phyloP scores from a whole-genome alignment of 2,329 filamentous ascomycete genomes.

The Elsinoe ampelina region DNA sequence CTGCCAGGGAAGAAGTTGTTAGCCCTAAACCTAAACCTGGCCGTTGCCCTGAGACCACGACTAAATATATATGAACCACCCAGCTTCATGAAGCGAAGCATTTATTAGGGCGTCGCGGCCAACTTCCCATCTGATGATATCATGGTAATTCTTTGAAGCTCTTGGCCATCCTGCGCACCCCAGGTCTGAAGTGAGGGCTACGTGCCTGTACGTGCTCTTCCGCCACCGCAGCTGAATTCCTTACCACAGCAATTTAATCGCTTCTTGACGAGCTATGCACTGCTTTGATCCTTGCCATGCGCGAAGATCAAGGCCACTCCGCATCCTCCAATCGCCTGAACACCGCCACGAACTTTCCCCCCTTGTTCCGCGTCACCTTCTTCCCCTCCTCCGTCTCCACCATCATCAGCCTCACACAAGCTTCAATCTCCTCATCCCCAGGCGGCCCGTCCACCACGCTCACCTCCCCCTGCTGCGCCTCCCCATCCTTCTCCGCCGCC shows the following conservation, averaged over 20 bases:
- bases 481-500: slow-evolving; percentile 65
- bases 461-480: slow-evolving; percentile 33
- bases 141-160: too few species aligned
- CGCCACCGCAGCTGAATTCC: too few species aligned
- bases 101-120: background rate
- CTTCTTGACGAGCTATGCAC: background rate
- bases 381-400: slow-evolving; percentile 93
- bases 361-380: slow-evolving; percentile 86
- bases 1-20: too few species aligned
- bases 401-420: slow-evolving; percentile 66
- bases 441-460: slow-evolving; percentile 52
- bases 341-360: slow-evolving; percentile 82
- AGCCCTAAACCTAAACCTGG: background rate
- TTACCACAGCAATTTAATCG: too few species aligned
- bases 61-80: background rate
- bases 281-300: background rate
- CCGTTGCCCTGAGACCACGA: background rate
- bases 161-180: too few species aligned
- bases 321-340: slow-evolving; percentile 76
- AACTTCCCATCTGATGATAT: background rate
- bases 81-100: background rate
- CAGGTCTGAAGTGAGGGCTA: too few species aligned
- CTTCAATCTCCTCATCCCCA: slow-evolving; percentile 56
- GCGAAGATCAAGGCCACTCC: slow-evolving; percentile 48
- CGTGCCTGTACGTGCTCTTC: too few species aligned